Conservation (phyloP, 1,139 yeast species). For the Sugiyamaella grinbergsii region DNA sequence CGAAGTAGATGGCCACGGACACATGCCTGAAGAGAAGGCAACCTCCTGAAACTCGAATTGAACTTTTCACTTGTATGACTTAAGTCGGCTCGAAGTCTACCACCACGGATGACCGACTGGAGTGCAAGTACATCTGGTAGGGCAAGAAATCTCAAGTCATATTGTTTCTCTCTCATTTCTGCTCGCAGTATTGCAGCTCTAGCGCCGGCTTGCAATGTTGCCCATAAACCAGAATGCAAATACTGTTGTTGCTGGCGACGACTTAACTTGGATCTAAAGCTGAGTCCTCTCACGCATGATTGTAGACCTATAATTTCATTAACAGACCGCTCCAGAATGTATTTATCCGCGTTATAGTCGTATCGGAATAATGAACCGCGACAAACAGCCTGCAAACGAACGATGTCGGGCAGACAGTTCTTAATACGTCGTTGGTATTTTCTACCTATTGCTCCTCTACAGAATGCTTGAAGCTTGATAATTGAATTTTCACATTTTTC, state of each 20-base stretch:
- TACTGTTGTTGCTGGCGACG: not conserved
- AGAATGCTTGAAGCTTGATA: slow-evolving; percentile 44
- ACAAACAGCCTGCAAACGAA: slow-evolving; percentile 45
- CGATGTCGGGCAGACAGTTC: slow-evolving; percentile 29
- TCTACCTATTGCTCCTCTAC: slow-evolving; percentile 42
- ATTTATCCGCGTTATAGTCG: slow-evolving; percentile 26
- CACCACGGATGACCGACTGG: slow-evolving; percentile 31
- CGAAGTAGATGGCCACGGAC: slow-evolving; percentile 30
- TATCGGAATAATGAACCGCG: slow-evolving; percentile 34
- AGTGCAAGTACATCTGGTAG: slow-evolving; percentile 23
- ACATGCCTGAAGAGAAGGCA: slow-evolving; percentile 20
- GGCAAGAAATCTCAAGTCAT: slow-evolving; percentile 28
- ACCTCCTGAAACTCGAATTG: not conserved
- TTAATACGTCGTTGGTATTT: slow-evolving; percentile 19
- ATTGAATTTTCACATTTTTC: slow-evolving; percentile 34
- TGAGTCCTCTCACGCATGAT: slow-evolving; percentile 27
- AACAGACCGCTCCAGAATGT: slow-evolving; percentile 26
- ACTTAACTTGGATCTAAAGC: not conserved
- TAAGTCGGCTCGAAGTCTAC: slow-evolving; percentile 1
- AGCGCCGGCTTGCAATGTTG: slow-evolving; percentile 18
- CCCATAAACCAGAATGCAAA: not conserved
- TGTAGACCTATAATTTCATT: slow-evolving; percentile 31
- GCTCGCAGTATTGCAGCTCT: slow-evolving; percentile 22
- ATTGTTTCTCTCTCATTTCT: slow-evolving; percentile 23
- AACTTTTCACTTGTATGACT: not conserved